Evolutionary conservation across 352 stramenopile species (phyloP), one percentile per base, ranked within the genome.

Genomic region (Phytophthora hybrid): DNA sequence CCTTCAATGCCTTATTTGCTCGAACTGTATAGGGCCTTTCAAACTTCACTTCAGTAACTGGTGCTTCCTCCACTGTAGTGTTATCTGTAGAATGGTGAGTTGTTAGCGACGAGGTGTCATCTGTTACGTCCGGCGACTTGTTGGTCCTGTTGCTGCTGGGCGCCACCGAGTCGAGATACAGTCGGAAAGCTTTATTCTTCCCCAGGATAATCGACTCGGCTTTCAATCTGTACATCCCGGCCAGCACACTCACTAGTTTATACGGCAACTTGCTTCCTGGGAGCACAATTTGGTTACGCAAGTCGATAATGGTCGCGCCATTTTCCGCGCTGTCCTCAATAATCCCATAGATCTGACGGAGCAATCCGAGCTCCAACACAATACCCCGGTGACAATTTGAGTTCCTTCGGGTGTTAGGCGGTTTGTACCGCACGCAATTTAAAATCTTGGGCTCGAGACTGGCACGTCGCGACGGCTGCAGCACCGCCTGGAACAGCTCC

Each of bases 181-280:
- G 58, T 34, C 86, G 83, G 32, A 93, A 95, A 47, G 85, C 88
- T 54, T 93, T 92, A 69, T 93, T 94, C 67, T 95, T 95, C 21
- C 88, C 87, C 60, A 93, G 49, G 32, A 95, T 92, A 63, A 94
- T 87, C 31, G 83, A 83, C 65, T 94, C 85, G 7, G 87, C 88
- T 59, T 84, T 82, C n/a, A 95, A 54, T 18, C 78, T 87, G 63
- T 95, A 95, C 55, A 83, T 90, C 1, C 82, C 83, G 0, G 87
- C 88, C 26, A 94, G 59, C 2, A 93, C 79, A 37, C 83, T 82
- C 57, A 94, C 78, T 16, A 95, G 62, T 56, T 93, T 93, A 71
- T 95, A 95, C 9, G 88, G 88, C 26, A 95, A 61, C 52, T 93
- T 93, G 66, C 79, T 94, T 0, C 88, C 88, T 5, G 88, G 88